A percentile compares a stretch with the other conserved stretches of the same genome.
phyloP scores from a whole-genome alignment of 345 rosid genomes.

The Moringa oleifera region DNA sequence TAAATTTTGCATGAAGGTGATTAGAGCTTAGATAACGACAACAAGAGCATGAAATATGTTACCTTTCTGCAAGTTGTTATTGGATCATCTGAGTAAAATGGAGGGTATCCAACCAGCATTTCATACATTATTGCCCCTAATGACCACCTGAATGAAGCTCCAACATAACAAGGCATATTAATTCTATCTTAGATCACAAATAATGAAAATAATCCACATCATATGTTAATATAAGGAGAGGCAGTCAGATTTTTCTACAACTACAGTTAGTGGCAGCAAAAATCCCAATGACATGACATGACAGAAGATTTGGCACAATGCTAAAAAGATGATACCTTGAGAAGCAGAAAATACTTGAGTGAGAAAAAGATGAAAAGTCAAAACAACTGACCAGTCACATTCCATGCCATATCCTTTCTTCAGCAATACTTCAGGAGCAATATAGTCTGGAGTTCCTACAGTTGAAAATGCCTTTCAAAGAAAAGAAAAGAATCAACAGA shows the following conservation, averaged over 20 bases:
- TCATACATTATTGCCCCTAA: conserved; percentile 97
- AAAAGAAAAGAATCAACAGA: background rate
- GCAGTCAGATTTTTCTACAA: conserved; percentile 12
- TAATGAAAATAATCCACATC: conserved; percentile 7
- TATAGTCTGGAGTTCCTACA: conserved; percentile 95
- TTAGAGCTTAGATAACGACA: background rate
- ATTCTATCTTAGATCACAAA: background rate
- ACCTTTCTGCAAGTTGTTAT: conserved; percentile 92
- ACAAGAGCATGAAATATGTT: conserved; percentile 18
- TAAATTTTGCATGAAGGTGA: no score
- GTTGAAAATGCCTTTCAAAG: conserved; percentile 83
- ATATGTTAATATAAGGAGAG: background rate
- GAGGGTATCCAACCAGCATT: conserved; percentile 97
- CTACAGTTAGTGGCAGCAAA: conserved; percentile 7
- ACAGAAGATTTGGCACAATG: background rate
- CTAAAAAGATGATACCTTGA: background rate
- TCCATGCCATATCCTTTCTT: conserved; percentile 99
- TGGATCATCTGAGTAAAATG: conserved; percentile 94
- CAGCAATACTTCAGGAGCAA: conserved; percentile 92
- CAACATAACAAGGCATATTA: conserved; percentile 7
- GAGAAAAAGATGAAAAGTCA: conserved; percentile 4
- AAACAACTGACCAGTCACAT: conserved; percentile 83
- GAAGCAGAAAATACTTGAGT: background rate
- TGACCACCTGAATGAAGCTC: conserved; percentile 72
- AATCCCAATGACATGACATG: background rate